Percentiles rank a stretch among this genome's conserved stretches.
Conservation (phyloP, 495 filamentous ascomycete genomes). For the Talaromyces proteolyticus region DNA sequence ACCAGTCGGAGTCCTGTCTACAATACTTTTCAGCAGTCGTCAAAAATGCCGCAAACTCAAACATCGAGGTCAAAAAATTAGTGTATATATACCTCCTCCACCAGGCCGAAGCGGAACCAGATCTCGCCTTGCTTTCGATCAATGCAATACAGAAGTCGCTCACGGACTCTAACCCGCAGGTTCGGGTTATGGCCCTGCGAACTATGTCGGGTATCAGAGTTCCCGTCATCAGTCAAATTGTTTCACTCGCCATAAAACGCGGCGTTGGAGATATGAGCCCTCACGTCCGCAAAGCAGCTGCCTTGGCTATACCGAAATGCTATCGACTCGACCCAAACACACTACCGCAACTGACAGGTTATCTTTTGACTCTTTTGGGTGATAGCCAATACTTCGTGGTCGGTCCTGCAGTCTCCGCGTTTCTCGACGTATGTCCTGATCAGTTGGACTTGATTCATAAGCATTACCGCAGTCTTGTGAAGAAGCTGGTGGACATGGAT, state of each 20-base stretch:
- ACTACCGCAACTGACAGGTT: constrained; percentile 75
- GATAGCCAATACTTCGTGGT: constrained; percentile 94
- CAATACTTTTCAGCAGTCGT: constrained; percentile 91
- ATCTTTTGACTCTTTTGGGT: constrained; percentile 67
- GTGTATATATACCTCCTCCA: constrained; percentile 97
- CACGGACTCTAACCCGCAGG: constrained; percentile 82
- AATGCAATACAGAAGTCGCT: constrained; percentile 98
- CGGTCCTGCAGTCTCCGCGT: constrained; percentile 85
- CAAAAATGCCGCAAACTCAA: constrained; percentile 90
- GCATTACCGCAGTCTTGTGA: constrained; percentile 76
- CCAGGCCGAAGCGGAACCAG: constrained; percentile 91
- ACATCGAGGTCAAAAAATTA: constrained; percentile 90
- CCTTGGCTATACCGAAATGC: constrained; percentile 95
- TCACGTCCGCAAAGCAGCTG: constrained; percentile 86
- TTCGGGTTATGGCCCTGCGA: constrained; percentile 82
- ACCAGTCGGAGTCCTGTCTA: constrained; percentile 73
- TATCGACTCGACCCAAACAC: constrained; percentile 88
- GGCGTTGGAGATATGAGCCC: constrained; percentile 91
- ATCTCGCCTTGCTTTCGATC: constrained; percentile 91
- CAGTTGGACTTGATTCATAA: constrained; percentile 83
- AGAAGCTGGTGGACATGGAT: constrained; percentile 96
- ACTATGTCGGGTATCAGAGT: constrained; percentile 96
- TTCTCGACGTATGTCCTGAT: constrained; percentile 82
- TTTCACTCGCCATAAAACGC: constrained; percentile 90
- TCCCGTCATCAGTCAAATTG: constrained; percentile 97